Evolutionary conservation across 371 early-diverging fungal species (phyloP).

Genomic region (Batkoa obscura): DNA sequence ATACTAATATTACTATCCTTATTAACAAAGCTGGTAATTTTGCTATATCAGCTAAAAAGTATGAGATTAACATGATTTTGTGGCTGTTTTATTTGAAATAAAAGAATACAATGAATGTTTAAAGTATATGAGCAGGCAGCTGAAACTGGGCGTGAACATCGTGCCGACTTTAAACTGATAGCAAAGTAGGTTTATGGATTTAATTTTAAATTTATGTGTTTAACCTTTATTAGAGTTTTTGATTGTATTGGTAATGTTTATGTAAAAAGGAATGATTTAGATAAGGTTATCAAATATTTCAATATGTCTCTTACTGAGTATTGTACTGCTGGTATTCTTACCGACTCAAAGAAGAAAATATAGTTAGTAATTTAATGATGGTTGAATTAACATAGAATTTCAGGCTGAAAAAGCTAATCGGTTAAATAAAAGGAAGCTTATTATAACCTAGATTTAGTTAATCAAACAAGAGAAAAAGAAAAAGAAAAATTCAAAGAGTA

Average conservation of each 20-base stretch:
- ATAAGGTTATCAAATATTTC: slow-evolving; percentile 77
- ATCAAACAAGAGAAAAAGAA: slow-evolving; percentile 83
- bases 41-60: background rate
- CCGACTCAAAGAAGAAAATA: slow-evolving; percentile 53
- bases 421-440: slow-evolving; percentile 69
- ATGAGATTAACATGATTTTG: background rate
- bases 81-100: slow-evolving; percentile 86
- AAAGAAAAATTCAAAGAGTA: slow-evolving; percentile 82
- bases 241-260: slow-evolving; percentile 84
- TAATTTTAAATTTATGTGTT: slow-evolving; percentile 1
- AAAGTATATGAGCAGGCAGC: slow-evolving; percentile 79
- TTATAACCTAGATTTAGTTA: slow-evolving; percentile 56
- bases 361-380: background rate
- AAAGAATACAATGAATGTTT: slow-evolving; percentile 75
- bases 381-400: background rate
- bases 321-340: slow-evolving; percentile 80
- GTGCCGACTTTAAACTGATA: slow-evolving; percentile 87
- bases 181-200: slow-evolving; percentile 34
- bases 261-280: slow-evolving; percentile 51
- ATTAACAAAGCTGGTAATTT: slow-evolving; percentile 73
- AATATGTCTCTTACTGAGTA: slow-evolving; percentile 89
- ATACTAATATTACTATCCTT: slow-evolving; percentile 73
- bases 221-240: slow-evolving; percentile 35
- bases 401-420: slow-evolving; percentile 57
- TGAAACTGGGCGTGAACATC: slow-evolving; percentile 74